Percentiles rank a stretch among this genome's conserved stretches.
phyloP scores from a whole-genome alignment of 2,329 filamentous ascomycete species.

The Cordyceps militaris region DNA sequence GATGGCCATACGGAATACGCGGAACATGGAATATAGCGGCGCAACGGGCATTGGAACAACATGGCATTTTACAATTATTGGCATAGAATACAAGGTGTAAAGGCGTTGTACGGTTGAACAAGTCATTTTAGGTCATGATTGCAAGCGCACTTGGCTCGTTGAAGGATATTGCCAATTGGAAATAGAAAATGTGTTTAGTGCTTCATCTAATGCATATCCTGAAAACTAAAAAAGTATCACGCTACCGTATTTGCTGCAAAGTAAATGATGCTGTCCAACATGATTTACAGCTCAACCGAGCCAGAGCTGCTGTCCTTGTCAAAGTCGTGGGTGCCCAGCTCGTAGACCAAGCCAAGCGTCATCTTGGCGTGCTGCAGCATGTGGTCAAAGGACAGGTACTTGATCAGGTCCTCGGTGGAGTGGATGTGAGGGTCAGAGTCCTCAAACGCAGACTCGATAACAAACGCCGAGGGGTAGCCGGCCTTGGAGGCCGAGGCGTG shows the following conservation, averaged over 20 bases:
- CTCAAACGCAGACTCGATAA: slow-evolving; percentile 67
- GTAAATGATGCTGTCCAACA: neutral
- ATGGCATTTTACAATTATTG: neutral
- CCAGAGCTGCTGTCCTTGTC: slow-evolving; percentile 18
- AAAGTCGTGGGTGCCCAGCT: slow-evolving; percentile 73
- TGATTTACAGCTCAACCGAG: neutral
- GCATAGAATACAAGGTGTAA: neutral
- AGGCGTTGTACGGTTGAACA: neutral
- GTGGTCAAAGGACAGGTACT: slow-evolving; percentile 74
- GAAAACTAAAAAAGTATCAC: neutral
- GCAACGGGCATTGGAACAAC: neutral
- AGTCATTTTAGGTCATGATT: neutral
- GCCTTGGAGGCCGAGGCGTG: slow-evolving; percentile 68
- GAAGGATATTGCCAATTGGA: neutral
- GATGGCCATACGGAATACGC: neutral
- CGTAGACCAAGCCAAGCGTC: slow-evolving; percentile 76
- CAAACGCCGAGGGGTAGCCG: slow-evolving; percentile 68
- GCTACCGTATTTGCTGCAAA: neutral
- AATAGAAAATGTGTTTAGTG: neutral
- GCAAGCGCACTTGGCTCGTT: neutral
- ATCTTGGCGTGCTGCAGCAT: slow-evolving; percentile 87
- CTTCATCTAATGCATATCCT: neutral
- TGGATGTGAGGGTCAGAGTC: slow-evolving; percentile 63
- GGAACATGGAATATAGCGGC: neutral
- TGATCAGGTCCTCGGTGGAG: slow-evolving; percentile 61